Percentiles rank a stretch among this genome's conserved stretches.
Evolutionary conservation across 2,329 filamentous ascomycete genomes (phyloP).

Genomic region (Aureobasidium pullulans): DNA sequence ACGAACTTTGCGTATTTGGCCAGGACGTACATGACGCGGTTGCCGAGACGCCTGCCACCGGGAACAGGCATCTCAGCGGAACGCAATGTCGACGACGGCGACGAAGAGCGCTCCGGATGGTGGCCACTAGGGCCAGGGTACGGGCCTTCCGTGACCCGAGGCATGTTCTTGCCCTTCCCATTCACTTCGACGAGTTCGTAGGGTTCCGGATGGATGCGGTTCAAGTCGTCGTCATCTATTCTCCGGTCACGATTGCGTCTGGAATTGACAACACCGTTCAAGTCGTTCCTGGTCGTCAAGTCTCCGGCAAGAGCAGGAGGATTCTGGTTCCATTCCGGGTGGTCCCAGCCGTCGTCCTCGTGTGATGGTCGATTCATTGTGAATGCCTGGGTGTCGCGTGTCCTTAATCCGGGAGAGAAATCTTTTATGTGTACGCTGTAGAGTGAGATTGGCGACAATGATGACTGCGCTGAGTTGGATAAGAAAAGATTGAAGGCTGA

Average conservation of each 20-base stretch:
- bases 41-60: not conserved
- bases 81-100: slow-evolving; percentile 16
- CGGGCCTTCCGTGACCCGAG: slow-evolving; percentile 10
- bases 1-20: slow-evolving; percentile 51
- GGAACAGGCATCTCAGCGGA: slow-evolving; percentile 10
- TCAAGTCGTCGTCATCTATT: slow-evolving; percentile 26
- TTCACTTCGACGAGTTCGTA: slow-evolving; percentile 9
- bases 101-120: not conserved
- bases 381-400: slow-evolving; percentile 3
- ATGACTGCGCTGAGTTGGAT: not conserved
- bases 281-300: slow-evolving; percentile 53
- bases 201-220: slow-evolving; percentile 19
- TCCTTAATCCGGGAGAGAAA: not conserved
- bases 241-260: slow-evolving; percentile 43
- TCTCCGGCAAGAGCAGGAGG: slow-evolving; percentile 52
- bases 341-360: slow-evolving; percentile 47
- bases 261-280: slow-evolving; percentile 54
- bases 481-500: not conserved
- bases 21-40: slow-evolving; percentile 20
- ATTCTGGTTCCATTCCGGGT: slow-evolving; percentile 52
- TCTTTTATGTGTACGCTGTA: not conserved
- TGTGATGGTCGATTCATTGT: slow-evolving; percentile 60
- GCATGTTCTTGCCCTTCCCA: slow-evolving; percentile 1
- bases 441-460: not conserved
- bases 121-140: slow-evolving; percentile 9